phyloP scores from a whole-genome alignment of 2,329 filamentous ascomycete species.

The Clarireedia sp. region DNA sequence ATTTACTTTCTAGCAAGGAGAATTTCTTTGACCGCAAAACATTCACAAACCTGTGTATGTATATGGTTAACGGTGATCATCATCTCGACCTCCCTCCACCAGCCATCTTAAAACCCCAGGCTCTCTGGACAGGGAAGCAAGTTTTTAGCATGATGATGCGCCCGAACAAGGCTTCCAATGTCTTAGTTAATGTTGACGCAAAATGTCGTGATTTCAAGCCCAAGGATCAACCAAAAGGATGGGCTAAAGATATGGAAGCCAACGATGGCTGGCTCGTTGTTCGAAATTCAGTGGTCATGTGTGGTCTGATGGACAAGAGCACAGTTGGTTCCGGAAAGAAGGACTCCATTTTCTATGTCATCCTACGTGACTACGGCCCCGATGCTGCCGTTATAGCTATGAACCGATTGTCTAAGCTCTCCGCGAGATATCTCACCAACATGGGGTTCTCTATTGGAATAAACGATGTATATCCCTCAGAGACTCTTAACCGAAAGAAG shows the following conservation, averaged over 20 bases:
- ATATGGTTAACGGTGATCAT: conserved; percentile 79
- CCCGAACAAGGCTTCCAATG: conserved; percentile 74
- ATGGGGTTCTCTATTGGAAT: conserved; percentile 95
- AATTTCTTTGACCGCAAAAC: conserved; percentile 82
- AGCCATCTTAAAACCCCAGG: conserved; percentile 74
- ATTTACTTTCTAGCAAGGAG: conserved; percentile 84
- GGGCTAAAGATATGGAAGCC: conserved; percentile 59
- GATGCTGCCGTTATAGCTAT: conserved; percentile 83
- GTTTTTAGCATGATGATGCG: conserved; percentile 87
- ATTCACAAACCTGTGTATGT: conserved; percentile 84
- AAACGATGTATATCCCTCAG: conserved; percentile 82
- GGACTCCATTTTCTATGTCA: conserved; percentile 94
- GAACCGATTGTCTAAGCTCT: conserved; percentile 88
- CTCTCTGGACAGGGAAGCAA: conserved; percentile 95
- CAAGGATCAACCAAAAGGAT: conserved; percentile 30
- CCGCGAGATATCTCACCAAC: conserved; percentile 79
- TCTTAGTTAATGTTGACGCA: conserved; percentile 86
- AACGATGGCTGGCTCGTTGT: conserved; percentile 90
- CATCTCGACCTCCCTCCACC: conserved; percentile 81
- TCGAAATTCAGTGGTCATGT: conserved; percentile 96
- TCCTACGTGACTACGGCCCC: conserved; percentile 88
- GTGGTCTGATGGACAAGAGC: conserved; percentile 93
- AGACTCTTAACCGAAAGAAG: conserved; percentile 63
- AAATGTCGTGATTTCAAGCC: conserved; percentile 75
- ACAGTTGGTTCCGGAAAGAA: conserved; percentile 98